Evolutionary conservation across 1,284 basidiomycete species (phyloP).

Genomic region (Albatrellus sp.): DNA sequence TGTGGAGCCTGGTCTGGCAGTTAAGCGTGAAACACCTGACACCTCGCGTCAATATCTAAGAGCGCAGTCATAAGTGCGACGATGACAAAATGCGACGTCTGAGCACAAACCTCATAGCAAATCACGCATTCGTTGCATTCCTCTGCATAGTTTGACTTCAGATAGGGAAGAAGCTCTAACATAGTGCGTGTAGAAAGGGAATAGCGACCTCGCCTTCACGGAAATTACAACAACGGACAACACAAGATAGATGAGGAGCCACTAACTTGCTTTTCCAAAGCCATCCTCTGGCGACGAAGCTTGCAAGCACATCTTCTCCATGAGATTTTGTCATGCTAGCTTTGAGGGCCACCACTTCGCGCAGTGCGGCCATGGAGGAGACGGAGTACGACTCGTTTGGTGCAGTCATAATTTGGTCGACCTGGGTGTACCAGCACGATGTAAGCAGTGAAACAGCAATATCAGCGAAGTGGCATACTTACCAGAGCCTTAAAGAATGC

Average conservation of each 20-base stretch:
- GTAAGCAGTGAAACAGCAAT: neutral
- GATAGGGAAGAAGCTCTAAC: slow-evolving; percentile 64
- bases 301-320: slow-evolving; percentile 60
- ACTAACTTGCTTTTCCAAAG: slow-evolving; percentile 64
- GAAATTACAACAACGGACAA: neutral
- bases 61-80: neutral
- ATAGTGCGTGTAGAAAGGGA: slow-evolving; percentile 66
- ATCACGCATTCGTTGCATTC: slow-evolving; percentile 63
- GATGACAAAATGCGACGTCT: neutral
- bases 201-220: slow-evolving; percentile 43
- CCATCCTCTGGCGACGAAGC: slow-evolving; percentile 78
- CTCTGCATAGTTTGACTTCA: slow-evolving; percentile 63
- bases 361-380: slow-evolving; percentile 63
- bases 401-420: slow-evolving; percentile 80
- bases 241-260: slow-evolving; percentile 2
- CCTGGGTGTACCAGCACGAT: slow-evolving; percentile 26
- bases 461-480: slow-evolving; percentile 15
- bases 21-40: slow-evolving; percentile 47
- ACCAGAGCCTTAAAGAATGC: slow-evolving; percentile 74
- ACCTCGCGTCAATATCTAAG: slow-evolving; percentile 56
- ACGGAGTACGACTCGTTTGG: slow-evolving; percentile 63
- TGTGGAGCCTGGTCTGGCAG: slow-evolving; percentile 58
- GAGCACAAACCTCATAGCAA: slow-evolving; percentile 50
- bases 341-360: slow-evolving; percentile 52
- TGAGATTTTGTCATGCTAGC: slow-evolving; percentile 64